Conservation (phyloP, 345 rosid genomes). For the Citrus australasica region DNA sequence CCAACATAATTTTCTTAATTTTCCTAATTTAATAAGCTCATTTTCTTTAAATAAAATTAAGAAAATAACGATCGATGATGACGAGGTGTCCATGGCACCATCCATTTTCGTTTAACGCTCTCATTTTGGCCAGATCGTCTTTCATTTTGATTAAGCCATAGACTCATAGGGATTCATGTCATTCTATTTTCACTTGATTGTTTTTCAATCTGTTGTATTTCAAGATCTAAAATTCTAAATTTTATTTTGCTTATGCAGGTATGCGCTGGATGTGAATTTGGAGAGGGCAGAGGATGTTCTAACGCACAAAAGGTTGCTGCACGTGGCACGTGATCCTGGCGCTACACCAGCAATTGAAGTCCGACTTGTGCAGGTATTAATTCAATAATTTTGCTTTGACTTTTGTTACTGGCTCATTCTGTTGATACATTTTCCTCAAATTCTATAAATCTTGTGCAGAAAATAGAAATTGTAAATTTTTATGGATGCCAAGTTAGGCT, state of each 20-base stretch:
- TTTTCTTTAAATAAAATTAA: not conserved
- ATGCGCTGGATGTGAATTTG: constrained; percentile 60
- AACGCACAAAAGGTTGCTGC: constrained; percentile 58
- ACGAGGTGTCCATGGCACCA: not conserved
- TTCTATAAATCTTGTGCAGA: not conserved
- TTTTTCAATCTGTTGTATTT: not conserved
- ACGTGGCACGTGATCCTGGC: constrained; percentile 43
- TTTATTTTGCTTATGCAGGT: constrained; percentile 27
- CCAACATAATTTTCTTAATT: not conserved
- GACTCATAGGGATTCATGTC: not conserved
- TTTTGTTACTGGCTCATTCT: not conserved
- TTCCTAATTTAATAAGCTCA: not conserved
- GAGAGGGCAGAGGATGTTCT: constrained; percentile 65
- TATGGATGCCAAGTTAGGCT: not conserved
- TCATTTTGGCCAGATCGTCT: not conserved
- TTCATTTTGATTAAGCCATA: not conserved
- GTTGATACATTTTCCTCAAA: not conserved
- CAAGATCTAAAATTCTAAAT: not conserved
- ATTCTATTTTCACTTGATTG: not conserved
- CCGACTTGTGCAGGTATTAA: constrained; percentile 50
- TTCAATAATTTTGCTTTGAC: not conserved
- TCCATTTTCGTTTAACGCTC: not conserved
- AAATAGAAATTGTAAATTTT: not conserved
- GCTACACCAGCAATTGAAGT: constrained; percentile 62
- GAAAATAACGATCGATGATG: not conserved